Percentiles rank a stretch among this genome's conserved stretches.
Conservation (phyloP, 306 rosid species). For the Fagus crenata region DNA sequence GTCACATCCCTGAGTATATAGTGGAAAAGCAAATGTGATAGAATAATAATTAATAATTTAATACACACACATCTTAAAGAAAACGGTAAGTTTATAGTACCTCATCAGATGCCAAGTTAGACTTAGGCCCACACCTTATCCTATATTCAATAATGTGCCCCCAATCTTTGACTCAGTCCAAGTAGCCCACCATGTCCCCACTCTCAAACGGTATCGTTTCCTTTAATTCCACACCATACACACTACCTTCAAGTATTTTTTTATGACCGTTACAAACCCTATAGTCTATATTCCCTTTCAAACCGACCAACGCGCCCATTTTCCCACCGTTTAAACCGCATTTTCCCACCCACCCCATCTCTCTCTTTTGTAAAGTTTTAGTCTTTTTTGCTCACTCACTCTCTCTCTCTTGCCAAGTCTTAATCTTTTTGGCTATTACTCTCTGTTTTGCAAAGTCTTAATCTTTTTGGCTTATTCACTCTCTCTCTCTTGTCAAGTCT, state of each 20-base stretch:
- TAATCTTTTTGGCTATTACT: too few species aligned
- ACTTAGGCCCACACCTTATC: too few species aligned
- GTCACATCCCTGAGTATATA: too few species aligned
- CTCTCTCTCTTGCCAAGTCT: not conserved
- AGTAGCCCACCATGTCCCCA: not conserved
- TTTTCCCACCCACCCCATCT: not conserved
- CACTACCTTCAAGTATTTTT: not conserved
- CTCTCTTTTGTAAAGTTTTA: not conserved
- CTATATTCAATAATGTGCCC: not conserved
- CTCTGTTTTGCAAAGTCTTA: too few species aligned
- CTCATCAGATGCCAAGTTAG: too few species aligned
- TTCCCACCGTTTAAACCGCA: constrained; percentile 34
- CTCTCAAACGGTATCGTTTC: not conserved
- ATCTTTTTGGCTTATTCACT: not conserved
- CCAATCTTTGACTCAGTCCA: not conserved
- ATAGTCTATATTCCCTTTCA: not conserved
- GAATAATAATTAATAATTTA: too few species aligned
- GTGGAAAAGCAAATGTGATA: too few species aligned
- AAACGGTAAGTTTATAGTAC: too few species aligned
- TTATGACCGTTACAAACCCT: not conserved
- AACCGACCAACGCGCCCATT: constrained; percentile 6
- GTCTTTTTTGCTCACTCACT: not conserved
- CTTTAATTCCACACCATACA: not conserved
- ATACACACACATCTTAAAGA: too few species aligned
- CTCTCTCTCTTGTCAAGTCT: not conserved